Evolutionary conservation across 495 filamentous ascomycete species (phyloP).

Genomic region (Penicillium alfredii): DNA sequence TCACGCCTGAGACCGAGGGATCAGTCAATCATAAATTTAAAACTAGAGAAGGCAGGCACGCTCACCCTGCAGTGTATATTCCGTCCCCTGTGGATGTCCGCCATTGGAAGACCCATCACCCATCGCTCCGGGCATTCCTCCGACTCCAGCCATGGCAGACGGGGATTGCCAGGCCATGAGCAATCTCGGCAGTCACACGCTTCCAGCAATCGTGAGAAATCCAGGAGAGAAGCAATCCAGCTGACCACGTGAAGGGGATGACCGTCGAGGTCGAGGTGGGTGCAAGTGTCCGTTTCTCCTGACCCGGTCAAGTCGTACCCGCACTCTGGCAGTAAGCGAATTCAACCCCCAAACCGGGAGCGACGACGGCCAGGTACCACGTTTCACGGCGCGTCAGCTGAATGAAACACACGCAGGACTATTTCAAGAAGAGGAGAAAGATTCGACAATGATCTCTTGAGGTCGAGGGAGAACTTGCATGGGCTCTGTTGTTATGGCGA

Average conservation of each 20-base stretch:
- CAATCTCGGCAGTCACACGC: conserved; percentile 3
- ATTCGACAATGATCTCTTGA: conserved; percentile 14
- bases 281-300: conserved; percentile 22
- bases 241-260: not conserved
- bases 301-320: conserved; percentile 18
- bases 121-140: conserved; percentile 51
- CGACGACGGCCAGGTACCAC: conserved; percentile 16
- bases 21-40: conserved; percentile 5
- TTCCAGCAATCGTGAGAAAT: not conserved
- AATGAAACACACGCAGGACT: conserved; percentile 1
- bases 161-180: conserved; percentile 59
- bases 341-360: conserved; percentile 9
- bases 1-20: conserved; percentile 63
- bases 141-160: conserved; percentile 59
- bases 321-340: conserved; percentile 16
- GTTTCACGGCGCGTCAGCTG: conserved; percentile 18
- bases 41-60: not conserved
- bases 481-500: conserved; percentile 23
- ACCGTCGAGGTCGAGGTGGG: conserved; percentile 3
- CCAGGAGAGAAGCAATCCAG: not conserved
- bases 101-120: conserved; percentile 48
- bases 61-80: conserved; percentile 94
- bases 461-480: conserved; percentile 8
- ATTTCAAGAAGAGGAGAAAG: conserved; percentile 4
- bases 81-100: conserved; percentile 75